Evolutionary conservation across 1,284 basidiomycete species (phyloP).

Genomic region (Puccinia polysora): DNA sequence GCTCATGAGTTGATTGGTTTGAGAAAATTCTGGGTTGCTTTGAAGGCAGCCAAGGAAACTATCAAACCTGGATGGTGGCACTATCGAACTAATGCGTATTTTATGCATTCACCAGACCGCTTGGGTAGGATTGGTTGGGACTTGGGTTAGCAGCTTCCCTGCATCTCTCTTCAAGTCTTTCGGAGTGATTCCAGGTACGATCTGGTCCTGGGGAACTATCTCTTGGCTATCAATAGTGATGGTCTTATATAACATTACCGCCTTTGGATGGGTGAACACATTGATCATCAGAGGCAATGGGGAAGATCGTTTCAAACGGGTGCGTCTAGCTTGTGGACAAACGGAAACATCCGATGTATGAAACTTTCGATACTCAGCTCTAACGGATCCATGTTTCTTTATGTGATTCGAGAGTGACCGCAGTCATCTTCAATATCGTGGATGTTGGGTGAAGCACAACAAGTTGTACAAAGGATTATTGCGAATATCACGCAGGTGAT

Average conservation of each 20-base stretch:
- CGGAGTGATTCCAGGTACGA: conserved; percentile 18
- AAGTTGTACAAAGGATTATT: conserved; percentile 32
- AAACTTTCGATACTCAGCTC: background rate
- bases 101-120: conserved; percentile 14
- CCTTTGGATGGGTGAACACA: conserved; percentile 41
- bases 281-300: conserved; percentile 32
- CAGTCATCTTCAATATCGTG: conserved; percentile 37
- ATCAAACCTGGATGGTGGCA: no score
- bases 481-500: conserved; percentile 32
- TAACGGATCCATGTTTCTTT: background rate
- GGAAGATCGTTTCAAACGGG: conserved; percentile 34
- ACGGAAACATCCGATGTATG: background rate
- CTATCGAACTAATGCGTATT: no score
- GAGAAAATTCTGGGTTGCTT: background rate
- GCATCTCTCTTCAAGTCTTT: conserved; percentile 23
- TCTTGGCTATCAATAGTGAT: conserved; percentile 36
- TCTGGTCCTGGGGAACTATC: conserved; percentile 41
- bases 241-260: conserved; percentile 17
- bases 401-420: background rate
- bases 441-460: conserved; percentile 38
- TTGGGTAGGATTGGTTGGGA: conserved; percentile 20
- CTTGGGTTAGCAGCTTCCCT: conserved; percentile 41
- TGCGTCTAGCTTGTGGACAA: background rate
- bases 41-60: no score
- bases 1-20: background rate